A percentile compares a stretch with the other conserved stretches of the same genome.
Conservation (phyloP, 202 grass and related monocot genomes). For the Sporobolus alterniflorus region DNA sequence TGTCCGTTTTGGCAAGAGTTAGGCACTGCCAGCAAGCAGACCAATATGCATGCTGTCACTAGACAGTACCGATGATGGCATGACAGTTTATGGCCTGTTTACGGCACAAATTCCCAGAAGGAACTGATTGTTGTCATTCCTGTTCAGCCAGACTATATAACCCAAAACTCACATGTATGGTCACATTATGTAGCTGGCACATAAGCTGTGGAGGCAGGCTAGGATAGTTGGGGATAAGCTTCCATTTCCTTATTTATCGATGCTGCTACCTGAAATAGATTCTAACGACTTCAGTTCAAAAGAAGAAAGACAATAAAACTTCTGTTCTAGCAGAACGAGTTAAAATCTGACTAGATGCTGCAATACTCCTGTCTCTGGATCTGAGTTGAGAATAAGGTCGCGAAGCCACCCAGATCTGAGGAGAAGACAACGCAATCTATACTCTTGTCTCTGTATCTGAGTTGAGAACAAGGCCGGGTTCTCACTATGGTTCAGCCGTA, state of each 20-base stretch:
- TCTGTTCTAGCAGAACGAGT: conserved; percentile 1
- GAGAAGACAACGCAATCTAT: too few species aligned
- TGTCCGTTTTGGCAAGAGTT: too few species aligned
- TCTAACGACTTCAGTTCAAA: conserved; percentile 5
- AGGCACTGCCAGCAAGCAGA: conserved; percentile 93
- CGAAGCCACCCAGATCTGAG: too few species aligned
- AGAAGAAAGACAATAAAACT: not conserved
- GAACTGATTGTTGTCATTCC: conserved; percentile 97
- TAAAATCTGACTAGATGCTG: not conserved
- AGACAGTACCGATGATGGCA: conserved; percentile 97
- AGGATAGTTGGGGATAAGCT: conserved; percentile 88
- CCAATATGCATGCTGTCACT: conserved; percentile 99
- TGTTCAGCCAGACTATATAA: conserved; percentile 43
- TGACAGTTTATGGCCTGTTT: conserved; percentile 88
- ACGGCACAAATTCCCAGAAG: conserved; percentile 93
- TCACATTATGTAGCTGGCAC: conserved; percentile 97
- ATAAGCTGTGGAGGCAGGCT: conserved; percentile 90
- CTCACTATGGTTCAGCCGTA: too few species aligned
- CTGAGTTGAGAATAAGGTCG: too few species aligned
- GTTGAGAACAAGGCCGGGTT: too few species aligned
- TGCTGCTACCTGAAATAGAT: conserved; percentile 71
- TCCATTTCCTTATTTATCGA: conserved; percentile 98
- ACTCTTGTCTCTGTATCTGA: too few species aligned
- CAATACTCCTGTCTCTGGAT: too few species aligned
- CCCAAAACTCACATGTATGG: conserved; percentile 85